Percentiles rank a stretch among this genome's conserved stretches.
These are phyloP conservation scores for Pogostemon cablin DNA, from an alignment of 257 asterid genomes.

Conservation along the genomic window DNA sequence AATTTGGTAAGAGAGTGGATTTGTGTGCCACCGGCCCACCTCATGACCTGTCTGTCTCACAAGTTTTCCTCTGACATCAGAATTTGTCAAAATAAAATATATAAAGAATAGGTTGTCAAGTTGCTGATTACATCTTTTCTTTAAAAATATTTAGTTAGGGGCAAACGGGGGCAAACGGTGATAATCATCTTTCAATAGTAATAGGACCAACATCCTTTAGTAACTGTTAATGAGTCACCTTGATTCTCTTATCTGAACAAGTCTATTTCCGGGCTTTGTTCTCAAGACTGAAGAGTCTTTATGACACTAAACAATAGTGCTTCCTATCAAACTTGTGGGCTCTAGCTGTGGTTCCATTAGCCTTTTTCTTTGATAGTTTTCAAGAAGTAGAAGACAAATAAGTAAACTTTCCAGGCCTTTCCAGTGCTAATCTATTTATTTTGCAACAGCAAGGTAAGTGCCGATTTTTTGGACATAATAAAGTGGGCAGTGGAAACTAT, in stretches of 20 bases:
- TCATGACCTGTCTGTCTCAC: too few relatives aligned
- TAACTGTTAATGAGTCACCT: background rate
- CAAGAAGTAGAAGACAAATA: background rate
- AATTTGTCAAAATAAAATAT: background rate
- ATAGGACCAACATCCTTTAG: background rate
- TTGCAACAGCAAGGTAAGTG: background rate
- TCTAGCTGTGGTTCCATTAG: constrained; percentile 12
- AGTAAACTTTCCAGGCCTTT: background rate
- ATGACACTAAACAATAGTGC: constrained; percentile 16
- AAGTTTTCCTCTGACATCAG: too few relatives aligned
- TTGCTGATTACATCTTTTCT: background rate
- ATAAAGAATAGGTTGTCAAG: constrained; percentile 14
- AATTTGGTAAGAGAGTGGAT: too few relatives aligned
- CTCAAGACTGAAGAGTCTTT: background rate
- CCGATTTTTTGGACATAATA: background rate
- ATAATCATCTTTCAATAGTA: constrained; percentile 10
- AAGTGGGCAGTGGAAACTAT: background rate
- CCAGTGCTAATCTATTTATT: background rate
- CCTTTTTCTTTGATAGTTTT: background rate
- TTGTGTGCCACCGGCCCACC: too few relatives aligned
- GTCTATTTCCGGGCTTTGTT: background rate
- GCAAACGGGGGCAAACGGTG: background rate
- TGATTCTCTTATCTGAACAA: constrained; percentile 6
- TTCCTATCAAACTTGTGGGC: background rate
- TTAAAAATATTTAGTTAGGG: background rate